These are phyloP conservation scores for Oidiodendron maius DNA, from an alignment of 495 filamentous ascomycete genomes.

Conservation along the genomic window DNA sequence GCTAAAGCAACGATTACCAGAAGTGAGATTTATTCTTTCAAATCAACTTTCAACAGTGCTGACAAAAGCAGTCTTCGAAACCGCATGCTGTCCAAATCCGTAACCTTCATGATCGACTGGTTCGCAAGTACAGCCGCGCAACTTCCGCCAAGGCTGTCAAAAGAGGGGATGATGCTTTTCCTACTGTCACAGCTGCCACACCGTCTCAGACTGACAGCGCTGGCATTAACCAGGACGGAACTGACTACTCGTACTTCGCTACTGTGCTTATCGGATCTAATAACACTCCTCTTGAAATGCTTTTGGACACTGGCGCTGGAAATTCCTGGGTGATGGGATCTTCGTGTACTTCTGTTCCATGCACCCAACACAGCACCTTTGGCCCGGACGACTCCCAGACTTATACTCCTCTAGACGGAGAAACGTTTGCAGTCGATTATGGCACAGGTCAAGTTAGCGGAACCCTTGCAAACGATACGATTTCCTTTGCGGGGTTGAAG, in stretches of 20 bases:
- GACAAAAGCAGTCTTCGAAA: background rate
- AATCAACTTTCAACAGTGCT: background rate
- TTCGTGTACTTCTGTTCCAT: conserved; percentile 55
- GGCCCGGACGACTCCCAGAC: conserved; percentile 53
- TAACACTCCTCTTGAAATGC: conserved; percentile 59
- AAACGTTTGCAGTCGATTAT: conserved; percentile 57
- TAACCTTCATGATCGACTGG: conserved; percentile 8
- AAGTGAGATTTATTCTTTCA: conserved; percentile 2
- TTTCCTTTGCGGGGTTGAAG: conserved; percentile 58
- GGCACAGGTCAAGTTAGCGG: conserved; percentile 67
- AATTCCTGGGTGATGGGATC: conserved; percentile 75
- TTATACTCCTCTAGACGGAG: conserved; percentile 37
- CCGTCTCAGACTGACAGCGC: conserved; percentile 52
- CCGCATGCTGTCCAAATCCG: conserved; percentile 11
- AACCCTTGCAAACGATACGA: conserved; percentile 51
- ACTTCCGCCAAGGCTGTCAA: conserved; percentile 10
- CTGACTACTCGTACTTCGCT: conserved; percentile 74
- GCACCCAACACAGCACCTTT: conserved; percentile 60
- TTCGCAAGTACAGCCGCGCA: conserved; percentile 17
- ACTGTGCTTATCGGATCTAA: conserved; percentile 60
- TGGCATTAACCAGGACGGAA: conserved; percentile 67
- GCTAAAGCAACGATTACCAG: conserved; percentile 15
- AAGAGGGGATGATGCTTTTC: conserved; percentile 43
- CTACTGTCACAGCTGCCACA: conserved; percentile 46
- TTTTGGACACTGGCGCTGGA: conserved; percentile 72